Conservation (phyloP, 2,329 filamentous ascomycete genomes). For the Calonectria honghensis region DNA sequence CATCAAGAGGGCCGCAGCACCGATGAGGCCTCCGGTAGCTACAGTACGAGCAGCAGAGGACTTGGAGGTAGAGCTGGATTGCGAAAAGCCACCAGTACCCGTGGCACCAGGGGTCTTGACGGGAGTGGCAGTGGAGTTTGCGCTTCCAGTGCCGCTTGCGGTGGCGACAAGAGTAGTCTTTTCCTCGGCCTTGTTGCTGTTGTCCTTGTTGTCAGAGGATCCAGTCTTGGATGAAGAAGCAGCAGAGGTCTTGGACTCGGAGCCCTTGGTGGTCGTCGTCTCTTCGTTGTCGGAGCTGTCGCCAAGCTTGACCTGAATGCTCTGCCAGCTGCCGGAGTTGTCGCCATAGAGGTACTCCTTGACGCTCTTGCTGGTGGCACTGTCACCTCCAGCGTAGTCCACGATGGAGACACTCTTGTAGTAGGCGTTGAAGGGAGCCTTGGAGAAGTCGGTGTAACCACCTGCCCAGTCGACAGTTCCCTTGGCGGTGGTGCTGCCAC, state of each 20-base stretch:
- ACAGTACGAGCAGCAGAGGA: conserved; percentile 10
- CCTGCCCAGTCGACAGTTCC: conserved; percentile 84
- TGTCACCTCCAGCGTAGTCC: conserved; percentile 65
- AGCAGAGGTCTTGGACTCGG: conserved; percentile 9
- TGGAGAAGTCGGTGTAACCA: conserved; percentile 69
- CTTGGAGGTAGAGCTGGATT: conserved; percentile 6
- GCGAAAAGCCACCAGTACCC: neutral
- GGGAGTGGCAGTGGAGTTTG: conserved; percentile 8
- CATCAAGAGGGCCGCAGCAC: neutral
- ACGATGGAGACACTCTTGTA: conserved; percentile 67
- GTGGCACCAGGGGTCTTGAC: neutral
- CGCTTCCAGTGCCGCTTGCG: neutral
- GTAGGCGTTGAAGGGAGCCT: conserved; percentile 66
- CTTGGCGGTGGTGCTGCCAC: conserved; percentile 72
- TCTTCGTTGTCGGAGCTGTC: conserved; percentile 1
- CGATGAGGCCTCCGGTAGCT: conserved; percentile 4
- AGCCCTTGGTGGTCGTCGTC: neutral
- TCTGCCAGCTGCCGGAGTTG: conserved; percentile 63
- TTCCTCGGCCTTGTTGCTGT: neutral
- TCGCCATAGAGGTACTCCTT: conserved; percentile 65
- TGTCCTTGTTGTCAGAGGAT: conserved; percentile 12
- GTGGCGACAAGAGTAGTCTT: neutral
- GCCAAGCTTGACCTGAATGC: conserved; percentile 60
- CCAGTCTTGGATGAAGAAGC: conserved; percentile 8
- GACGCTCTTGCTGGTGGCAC: conserved; percentile 57